Evolutionary conservation across 352 stramenopile species (phyloP), one percentile per base, ranked within the genome.

Genomic region (Phytopythium montanum): DNA sequence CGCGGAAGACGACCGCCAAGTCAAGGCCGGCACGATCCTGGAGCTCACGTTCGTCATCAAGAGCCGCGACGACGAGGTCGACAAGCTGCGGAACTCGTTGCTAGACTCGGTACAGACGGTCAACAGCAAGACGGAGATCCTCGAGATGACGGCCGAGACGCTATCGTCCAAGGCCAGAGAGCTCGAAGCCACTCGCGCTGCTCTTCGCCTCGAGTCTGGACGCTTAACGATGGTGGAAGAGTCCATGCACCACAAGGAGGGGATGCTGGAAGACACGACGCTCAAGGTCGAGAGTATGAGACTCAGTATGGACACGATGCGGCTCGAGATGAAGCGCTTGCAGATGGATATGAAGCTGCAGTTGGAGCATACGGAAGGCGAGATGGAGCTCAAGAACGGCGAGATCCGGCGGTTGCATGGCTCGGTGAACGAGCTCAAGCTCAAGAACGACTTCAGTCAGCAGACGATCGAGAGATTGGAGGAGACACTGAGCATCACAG

Each of bases 1-100:
- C 6, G 66, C 65, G 1, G 54, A 65, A 18, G 81, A 88, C 28
- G 79, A 82, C 4, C 63, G 70, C 9, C 68, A 80, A 29, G 60
- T 73, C 23, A 88, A 90, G 54, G 73, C 69, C 5, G 83, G 72
- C 28, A 88, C 75, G 19, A 81, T 91, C 29, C 54, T 89, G 23
- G 77, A 88, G 64, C 69, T 91, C n/a, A 87, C 76, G n/a, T 87
- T 87, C 59, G 75, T 89, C 33, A 73, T 91, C 57, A 82, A 89
- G 57, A 88, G 79, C 51, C 79, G 79, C 1, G 81, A 91, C 38
- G 79, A 87, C 18, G 81, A 91, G 60, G 70, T 89, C 56, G 73
- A 87, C 28, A 81, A 79, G 50, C 61, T 89, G 19, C 70, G 72
- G 25, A 64, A 64, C 12, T 63, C 75, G 16, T 53, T 89, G 33